Evolutionary conservation across 805 yeast species (phyloP), one percentile per base, ranked within the genome.

Genomic region (Monosporozyma servazzii): DNA sequence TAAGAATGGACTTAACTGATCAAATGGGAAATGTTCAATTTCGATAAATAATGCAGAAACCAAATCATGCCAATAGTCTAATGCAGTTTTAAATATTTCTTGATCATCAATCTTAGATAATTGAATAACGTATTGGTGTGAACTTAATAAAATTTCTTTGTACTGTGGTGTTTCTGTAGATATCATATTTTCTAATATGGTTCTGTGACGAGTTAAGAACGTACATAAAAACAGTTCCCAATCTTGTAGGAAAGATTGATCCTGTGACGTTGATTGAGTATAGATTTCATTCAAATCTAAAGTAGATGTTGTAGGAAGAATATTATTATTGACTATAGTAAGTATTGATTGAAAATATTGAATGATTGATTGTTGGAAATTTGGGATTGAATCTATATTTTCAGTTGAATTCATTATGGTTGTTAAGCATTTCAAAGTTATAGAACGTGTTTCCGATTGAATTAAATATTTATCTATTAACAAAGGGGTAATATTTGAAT

Each of bases 191-290:
- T 91, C 91, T 55, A 85, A 70, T 2, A 80, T 75, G 21, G 70
- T 54, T 53, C 85, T 75, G 67, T 93, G 96, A 64, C 80, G 81
- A 33, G 82, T 71, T 56, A 91, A 72, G 62, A 86, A 90, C 1
- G 95, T 86, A 51, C 91, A 82, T 59, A 91, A 75, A 67, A 82
- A 91, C 82, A 90, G 81, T n/a, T 96, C 93, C 61, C 91, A 77
- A 71, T 91, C 96, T 70, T 91, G 96, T 58, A 91, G 78, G 64
- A 89, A 89, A 33, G 88, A 88, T 74, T 93, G 98, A 63, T 89
- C 96, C 41, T 77, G 73, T 11, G 91, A 76, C 62, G 77, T 77
- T 3, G 96, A 93, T 56, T 74, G 74, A 48, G 77, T 75, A 69
- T 91, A 93, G 20, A 85, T 78, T 47, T 75, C 75, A 59, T 77